Conservation (phyloP, 1,284 basidiomycete genomes). For the Taiwanofungus camphoratus region DNA sequence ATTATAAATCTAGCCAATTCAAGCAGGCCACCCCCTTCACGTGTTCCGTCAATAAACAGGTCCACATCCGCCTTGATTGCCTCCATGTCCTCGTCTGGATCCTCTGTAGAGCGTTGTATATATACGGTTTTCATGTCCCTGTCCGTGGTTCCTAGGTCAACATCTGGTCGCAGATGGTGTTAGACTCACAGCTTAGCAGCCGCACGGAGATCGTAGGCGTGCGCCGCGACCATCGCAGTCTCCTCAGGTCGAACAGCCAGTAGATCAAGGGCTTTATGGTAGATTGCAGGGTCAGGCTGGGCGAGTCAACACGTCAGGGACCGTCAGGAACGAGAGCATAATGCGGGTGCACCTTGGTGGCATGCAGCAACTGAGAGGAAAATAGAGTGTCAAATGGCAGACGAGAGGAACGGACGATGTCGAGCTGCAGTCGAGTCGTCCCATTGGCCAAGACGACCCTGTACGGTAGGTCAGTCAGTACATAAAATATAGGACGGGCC, state of each 20-base stretch:
- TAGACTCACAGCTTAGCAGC: slow-evolving; percentile 3
- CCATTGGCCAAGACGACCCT: slow-evolving; percentile 7
- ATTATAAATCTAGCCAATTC: background rate
- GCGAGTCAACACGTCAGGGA: background rate
- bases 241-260: slow-evolving; percentile 1
- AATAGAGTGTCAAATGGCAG: slow-evolving; percentile 6
- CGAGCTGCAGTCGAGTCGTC: slow-evolving; percentile 9
- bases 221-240: slow-evolving; percentile 6
- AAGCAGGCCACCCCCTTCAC: background rate
- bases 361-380: slow-evolving; percentile 5
- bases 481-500: background rate
- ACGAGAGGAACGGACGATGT: slow-evolving; percentile 14
- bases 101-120: slow-evolving; percentile 1
- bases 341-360: slow-evolving; percentile 2
- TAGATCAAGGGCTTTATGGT: background rate
- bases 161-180: background rate
- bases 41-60: slow-evolving; percentile 1
- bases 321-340: too few species aligned
- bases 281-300: slow-evolving; percentile 2
- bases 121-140: slow-evolving; percentile 4
- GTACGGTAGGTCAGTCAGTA: background rate
- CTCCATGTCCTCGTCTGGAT: slow-evolving; percentile 5
- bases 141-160: too few species aligned
- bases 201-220: slow-evolving; percentile 6
- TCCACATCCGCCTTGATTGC: background rate